These are phyloP conservation scores for Mortierella sp. DNA, from an alignment of 371 early-diverging fungal species.

Conservation along the genomic window DNA sequence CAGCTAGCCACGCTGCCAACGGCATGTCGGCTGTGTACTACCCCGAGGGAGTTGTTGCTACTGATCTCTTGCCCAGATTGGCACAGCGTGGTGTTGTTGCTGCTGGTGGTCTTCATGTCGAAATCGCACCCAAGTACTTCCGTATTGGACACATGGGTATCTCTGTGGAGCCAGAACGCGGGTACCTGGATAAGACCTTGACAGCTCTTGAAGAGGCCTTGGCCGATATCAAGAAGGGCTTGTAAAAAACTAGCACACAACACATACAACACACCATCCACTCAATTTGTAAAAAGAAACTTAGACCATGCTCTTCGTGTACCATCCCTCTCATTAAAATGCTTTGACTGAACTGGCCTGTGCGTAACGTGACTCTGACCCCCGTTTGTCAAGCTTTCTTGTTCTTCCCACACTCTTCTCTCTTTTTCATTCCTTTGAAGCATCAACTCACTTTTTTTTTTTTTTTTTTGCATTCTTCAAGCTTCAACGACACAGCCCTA, in stretches of 20 bases:
- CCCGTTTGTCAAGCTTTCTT: too few relatives aligned
- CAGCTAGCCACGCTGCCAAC: conserved; percentile 81
- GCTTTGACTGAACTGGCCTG: background rate
- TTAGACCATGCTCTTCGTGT: too few relatives aligned
- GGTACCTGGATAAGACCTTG: conserved; percentile 80
- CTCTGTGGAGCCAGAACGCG: conserved; percentile 78
- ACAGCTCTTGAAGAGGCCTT: conserved; percentile 78
- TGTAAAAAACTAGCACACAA: conserved; percentile 20
- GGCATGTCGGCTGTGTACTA: conserved; percentile 96
- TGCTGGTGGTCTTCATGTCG: conserved; percentile 94
- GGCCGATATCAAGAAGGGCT: conserved; percentile 60
- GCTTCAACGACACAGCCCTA: background rate
- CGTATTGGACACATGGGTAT: conserved; percentile 97
- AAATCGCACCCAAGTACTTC: conserved; percentile 91
- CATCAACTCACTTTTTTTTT: too few relatives aligned
- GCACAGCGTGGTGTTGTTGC: conserved; percentile 85
- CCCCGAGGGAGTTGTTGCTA: conserved; percentile 83
- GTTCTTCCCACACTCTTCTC: too few relatives aligned
- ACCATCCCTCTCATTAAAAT: too few relatives aligned
- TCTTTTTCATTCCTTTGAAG: too few relatives aligned
- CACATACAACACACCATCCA: conserved; percentile 3
- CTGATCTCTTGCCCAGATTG: conserved; percentile 82
- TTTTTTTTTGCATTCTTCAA: too few relatives aligned
- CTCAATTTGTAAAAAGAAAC: too few relatives aligned
- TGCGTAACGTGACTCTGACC: too few relatives aligned